These are phyloP conservation scores for Candida oleophila DNA, from an alignment of 805 yeast species.

Conservation along the genomic window DNA sequence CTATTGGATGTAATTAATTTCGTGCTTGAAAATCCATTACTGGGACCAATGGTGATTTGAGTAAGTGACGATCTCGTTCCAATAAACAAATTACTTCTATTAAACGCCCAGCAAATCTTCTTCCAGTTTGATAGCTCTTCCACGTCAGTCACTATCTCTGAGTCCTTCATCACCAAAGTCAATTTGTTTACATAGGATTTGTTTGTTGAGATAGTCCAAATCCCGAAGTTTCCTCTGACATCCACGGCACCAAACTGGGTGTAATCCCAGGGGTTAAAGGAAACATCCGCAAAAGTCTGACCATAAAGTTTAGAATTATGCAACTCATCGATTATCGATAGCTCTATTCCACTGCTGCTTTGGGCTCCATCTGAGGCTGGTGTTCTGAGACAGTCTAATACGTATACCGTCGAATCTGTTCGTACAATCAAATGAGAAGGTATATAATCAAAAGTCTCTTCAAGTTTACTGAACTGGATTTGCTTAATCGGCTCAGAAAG, in stretches of 20 bases:
- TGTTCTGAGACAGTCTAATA: constrained; percentile 25
- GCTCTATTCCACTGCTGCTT: constrained; percentile 1
- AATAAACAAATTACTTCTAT: constrained; percentile 22
- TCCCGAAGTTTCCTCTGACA: constrained; percentile 50
- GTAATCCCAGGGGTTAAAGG: constrained; percentile 43
- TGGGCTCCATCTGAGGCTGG: background rate
- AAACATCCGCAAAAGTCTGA: constrained; percentile 43
- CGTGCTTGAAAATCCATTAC: constrained; percentile 4
- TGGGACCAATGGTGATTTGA: constrained; percentile 18
- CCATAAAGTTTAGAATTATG: constrained; percentile 22
- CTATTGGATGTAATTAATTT: constrained; percentile 48
- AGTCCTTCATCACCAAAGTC: background rate
- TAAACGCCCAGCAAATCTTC: constrained; percentile 45
- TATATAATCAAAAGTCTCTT: constrained; percentile 16
- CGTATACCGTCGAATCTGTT: constrained; percentile 31
- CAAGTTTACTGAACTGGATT: constrained; percentile 28
- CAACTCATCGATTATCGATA: constrained; percentile 16
- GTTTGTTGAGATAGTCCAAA: constrained; percentile 26
- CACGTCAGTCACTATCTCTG: constrained; percentile 35
- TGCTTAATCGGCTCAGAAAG: constrained; percentile 41
- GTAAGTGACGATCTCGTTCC: constrained; percentile 46
- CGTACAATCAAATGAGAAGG: constrained; percentile 35
- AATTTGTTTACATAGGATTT: background rate
- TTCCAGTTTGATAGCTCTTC: constrained; percentile 59
- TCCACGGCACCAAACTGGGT: constrained; percentile 46